Evolutionary conservation across 1,284 basidiomycete genomes (phyloP).

Genomic region (Pseudozyma thailandica): DNA sequence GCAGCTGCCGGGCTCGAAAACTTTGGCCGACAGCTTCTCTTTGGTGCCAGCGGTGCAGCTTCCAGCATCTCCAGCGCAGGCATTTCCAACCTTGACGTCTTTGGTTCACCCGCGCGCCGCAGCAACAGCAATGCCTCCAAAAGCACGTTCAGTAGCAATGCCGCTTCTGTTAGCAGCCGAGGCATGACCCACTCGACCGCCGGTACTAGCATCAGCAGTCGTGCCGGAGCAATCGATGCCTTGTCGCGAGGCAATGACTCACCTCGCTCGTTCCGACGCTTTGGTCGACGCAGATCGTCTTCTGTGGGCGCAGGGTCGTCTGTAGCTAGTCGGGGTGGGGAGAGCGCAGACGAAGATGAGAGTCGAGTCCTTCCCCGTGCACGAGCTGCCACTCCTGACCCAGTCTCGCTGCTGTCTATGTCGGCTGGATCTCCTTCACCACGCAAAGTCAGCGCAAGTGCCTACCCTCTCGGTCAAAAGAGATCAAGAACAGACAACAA

Average conservation of each 20-base stretch:
- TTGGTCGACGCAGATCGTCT: conserved; percentile 34
- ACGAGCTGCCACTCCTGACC: conserved; percentile 34
- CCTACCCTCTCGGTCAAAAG: conserved; percentile 6
- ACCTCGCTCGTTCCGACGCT: conserved; percentile 27
- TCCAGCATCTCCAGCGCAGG: conserved; percentile 40
- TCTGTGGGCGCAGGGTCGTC: conserved; percentile 37
- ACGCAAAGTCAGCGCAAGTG: conserved; percentile 6
- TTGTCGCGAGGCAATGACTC: conserved; percentile 26
- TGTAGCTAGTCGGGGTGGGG: conserved; percentile 11
- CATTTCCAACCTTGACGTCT: conserved; percentile 49
- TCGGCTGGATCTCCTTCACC: conserved; percentile 7
- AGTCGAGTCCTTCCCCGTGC: conserved; percentile 6
- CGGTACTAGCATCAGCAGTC: conserved; percentile 57
- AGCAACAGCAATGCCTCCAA: conserved; percentile 54
- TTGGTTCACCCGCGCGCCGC: conserved; percentile 52
- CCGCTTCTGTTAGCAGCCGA: conserved; percentile 40
- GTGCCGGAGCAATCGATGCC: conserved; percentile 27
- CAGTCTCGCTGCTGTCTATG: conserved; percentile 21
- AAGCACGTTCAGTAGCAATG: conserved; percentile 48
- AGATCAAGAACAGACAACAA: conserved; percentile 34
- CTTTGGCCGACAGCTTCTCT: conserved; percentile 53
- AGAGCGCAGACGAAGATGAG: conserved; percentile 31
- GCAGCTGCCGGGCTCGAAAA: conserved; percentile 55
- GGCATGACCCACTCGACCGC: conserved; percentile 53
- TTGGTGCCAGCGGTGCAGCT: conserved; percentile 37